Conservation (phyloP, 306 rosid genomes). For the Trifolium subterraneum region DNA sequence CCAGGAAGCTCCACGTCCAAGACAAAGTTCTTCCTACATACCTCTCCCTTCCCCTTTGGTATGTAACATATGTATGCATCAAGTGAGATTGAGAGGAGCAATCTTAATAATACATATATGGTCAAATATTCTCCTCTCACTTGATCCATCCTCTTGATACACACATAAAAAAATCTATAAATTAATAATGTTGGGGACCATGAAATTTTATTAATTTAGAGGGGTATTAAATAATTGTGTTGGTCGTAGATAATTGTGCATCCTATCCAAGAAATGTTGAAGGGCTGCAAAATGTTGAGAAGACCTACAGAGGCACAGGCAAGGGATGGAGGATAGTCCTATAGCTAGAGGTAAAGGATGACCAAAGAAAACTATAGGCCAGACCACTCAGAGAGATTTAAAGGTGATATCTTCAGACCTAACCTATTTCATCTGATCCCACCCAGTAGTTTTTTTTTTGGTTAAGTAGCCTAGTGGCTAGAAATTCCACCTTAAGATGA, state of each 20-base stretch:
- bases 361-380: constrained; percentile 1
- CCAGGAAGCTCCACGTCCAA: constrained; percentile 13
- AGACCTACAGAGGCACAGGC: not conserved
- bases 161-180: not conserved
- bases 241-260: constrained; percentile 9
- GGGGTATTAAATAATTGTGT: not conserved
- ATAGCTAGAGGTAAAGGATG: not conserved
- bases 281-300: constrained; percentile 1
- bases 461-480: too few species aligned
- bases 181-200: not conserved
- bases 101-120: not conserved
- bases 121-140: not conserved
- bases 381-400: not conserved
- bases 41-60: not conserved
- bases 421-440: not conserved
- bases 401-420: not conserved
- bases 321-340: constrained; percentile 1
- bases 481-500: too few species aligned
- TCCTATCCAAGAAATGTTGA: not conserved
- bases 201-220: not conserved
- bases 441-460: too few species aligned
- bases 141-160: not conserved
- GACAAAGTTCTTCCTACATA: not conserved
- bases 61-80: not conserved
- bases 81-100: not conserved